Percentiles rank a stretch among this genome's conserved stretches.
Conservation (phyloP, 2,329 filamentous ascomycete species). For the Capronia americana region DNA sequence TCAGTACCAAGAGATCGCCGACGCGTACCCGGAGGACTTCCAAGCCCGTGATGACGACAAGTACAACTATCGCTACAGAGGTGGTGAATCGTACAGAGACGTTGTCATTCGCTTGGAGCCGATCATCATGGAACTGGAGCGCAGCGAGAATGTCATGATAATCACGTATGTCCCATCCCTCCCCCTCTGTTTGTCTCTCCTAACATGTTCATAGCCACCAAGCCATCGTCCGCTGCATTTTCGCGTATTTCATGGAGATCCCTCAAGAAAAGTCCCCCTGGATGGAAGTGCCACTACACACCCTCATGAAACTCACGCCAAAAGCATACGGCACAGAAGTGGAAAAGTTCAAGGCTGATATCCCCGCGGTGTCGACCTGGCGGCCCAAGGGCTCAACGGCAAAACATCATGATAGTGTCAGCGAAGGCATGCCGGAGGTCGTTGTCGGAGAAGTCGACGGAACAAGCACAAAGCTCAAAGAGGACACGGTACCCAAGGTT, state of each 20-base stretch:
- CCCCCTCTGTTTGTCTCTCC: background rate
- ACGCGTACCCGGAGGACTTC: slow-evolving; percentile 92
- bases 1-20: slow-evolving; percentile 85
- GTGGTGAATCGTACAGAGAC: slow-evolving; percentile 93
- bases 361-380: slow-evolving; percentile 96
- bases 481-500: slow-evolving; percentile 13
- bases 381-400: slow-evolving; percentile 71
- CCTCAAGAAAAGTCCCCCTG: slow-evolving; percentile 91
- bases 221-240: slow-evolving; percentile 94
- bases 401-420: slow-evolving; percentile 37
- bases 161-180: slow-evolving; percentile 64
- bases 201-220: slow-evolving; percentile 65
- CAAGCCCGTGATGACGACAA: slow-evolving; percentile 95
- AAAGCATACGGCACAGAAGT: slow-evolving; percentile 93
- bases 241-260: slow-evolving; percentile 98
- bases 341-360: slow-evolving; percentile 84
- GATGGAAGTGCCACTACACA: slow-evolving; percentile 98
- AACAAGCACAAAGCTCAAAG: slow-evolving; percentile 10
- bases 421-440: slow-evolving; percentile 31
- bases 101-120: slow-evolving; percentile 97
- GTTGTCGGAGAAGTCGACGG: slow-evolving; percentile 27
- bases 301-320: slow-evolving; percentile 93
- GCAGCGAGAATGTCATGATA: slow-evolving; percentile 95
- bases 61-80: slow-evolving; percentile 98
- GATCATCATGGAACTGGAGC: slow-evolving; percentile 99